Evolutionary conservation across 2,329 filamentous ascomycete genomes (phyloP).

Genomic region (Diplodia sapinea): DNA sequence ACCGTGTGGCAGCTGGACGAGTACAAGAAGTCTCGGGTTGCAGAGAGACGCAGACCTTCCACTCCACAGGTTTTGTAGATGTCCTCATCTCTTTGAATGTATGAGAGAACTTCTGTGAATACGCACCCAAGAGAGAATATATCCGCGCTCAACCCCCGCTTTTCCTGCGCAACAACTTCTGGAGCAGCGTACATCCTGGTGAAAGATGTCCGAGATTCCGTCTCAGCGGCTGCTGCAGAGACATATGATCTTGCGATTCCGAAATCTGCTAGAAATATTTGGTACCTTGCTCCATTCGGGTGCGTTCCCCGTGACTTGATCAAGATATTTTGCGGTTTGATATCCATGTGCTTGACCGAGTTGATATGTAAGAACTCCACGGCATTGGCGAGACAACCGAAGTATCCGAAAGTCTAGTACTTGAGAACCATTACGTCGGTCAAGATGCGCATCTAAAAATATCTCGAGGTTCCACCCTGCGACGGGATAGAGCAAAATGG

Average conservation of each 20-base stretch:
- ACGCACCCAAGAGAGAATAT: not conserved
- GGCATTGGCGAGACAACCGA: slow-evolving; percentile 45
- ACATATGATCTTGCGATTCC: not conserved
- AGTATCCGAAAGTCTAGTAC: slow-evolving; percentile 37
- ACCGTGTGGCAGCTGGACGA: too few species aligned
- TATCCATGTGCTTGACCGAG: slow-evolving; percentile 37
- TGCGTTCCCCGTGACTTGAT: not conserved
- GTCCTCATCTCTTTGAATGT: not conserved
- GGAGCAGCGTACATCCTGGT: not conserved
- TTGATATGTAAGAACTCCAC: slow-evolving; percentile 35
- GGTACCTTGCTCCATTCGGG: not conserved
- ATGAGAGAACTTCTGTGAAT: not conserved
- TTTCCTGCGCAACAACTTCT: not conserved
- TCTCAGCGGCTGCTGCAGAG: not conserved
- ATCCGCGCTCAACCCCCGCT: not conserved
- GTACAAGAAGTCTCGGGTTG: too few species aligned
- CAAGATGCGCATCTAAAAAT: slow-evolving; percentile 36
- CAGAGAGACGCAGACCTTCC: too few species aligned
- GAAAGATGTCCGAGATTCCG: not conserved
- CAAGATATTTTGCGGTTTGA: slow-evolving; percentile 33
- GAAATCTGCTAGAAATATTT: not conserved
- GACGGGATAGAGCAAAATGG: slow-evolving; percentile 44
- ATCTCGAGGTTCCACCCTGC: slow-evolving; percentile 46
- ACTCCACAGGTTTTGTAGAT: too few species aligned
- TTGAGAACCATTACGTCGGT: accelerated